A percentile compares a stretch with the other conserved stretches of the same genome.
phyloP scores from a whole-genome alignment of 2,329 filamentous ascomycete genomes.

The Pseudofabraea citricarpa region DNA sequence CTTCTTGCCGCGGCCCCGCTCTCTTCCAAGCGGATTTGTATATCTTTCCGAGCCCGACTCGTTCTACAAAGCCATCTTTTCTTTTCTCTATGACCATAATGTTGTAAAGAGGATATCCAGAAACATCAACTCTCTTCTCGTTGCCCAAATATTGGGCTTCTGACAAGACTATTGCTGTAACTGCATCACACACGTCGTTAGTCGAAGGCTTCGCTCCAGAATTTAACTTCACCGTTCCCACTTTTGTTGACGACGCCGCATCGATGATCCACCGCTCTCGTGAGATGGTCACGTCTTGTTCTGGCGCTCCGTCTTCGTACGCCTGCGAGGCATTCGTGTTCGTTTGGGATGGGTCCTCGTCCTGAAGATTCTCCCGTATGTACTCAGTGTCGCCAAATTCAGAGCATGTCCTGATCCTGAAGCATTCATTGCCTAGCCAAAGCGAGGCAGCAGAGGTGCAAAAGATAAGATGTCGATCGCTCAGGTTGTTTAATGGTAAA shows the following conservation, averaged over 20 bases:
- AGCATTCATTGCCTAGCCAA: neutral
- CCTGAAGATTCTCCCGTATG: too few relatives aligned
- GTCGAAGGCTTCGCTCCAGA: too few relatives aligned
- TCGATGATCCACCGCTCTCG: too few relatives aligned
- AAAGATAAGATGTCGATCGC: neutral
- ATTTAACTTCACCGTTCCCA: too few relatives aligned
- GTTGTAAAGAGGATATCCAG: constrained; percentile 1
- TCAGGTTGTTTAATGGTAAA: neutral
- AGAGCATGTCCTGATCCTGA: too few relatives aligned
- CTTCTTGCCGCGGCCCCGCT: too few relatives aligned
- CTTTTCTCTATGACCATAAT: constrained; percentile 1
- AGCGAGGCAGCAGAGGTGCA: neutral
- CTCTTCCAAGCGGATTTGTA: constrained; percentile 2
- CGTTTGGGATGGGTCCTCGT: too few relatives aligned
- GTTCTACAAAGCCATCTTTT: neutral
- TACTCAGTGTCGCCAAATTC: too few relatives aligned
- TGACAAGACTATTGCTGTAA: neutral
- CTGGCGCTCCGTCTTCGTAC: too few relatives aligned
- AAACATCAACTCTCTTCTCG: neutral
- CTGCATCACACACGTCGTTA: neutral
- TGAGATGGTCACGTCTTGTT: too few relatives aligned
- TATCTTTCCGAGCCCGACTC: constrained; percentile 1
- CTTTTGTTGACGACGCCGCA: too few relatives aligned
- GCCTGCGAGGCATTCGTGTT: too few relatives aligned
- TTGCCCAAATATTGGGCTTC: constrained; percentile 1